Base-by-base conservation (phyloP, 2,329 filamentous ascomycete species). In the Exophiala alcalophila region DNA sequence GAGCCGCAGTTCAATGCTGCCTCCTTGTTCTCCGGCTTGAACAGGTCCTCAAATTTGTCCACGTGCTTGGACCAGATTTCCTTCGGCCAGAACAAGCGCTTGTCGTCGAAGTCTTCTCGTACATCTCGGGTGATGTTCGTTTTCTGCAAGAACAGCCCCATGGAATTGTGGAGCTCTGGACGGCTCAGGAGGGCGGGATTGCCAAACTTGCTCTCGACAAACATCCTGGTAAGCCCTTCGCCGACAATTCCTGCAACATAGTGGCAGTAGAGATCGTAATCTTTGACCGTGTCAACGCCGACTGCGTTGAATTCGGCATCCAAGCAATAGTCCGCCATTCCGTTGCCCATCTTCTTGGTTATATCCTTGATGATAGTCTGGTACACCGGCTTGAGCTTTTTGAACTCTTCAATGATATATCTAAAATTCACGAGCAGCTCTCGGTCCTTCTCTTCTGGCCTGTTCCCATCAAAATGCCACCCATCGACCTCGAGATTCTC, bases 211-310 rank as follows among this genome's bases (percentile, higher is more conserved):
- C 84, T 84, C 62, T 87, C 82, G 31, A 97, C 88, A 55, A 98
- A 97, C 15, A 98, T 74, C 16, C 85, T 80, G 1, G 92, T 98
- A 49, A 92, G 69, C 29, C 92, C 92, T 65, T 97, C 91, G 43
- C 92, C 92, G 23, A 98, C 92, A n/a, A 98, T 73, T 20, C 92
- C 92, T n/a, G 92, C 92, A 20, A 98, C 92, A 61, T 97, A 97
- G 66, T 94, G 89, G 70, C 92, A 98, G 73, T 98, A 98, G 40
- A 90, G 72, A 69, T 98, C 90, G 65, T 97, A 98, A 57, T 97
- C 90, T 38, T 83, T 76, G 56, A 94, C 70, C 0, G 86, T 91
- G 61, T 88, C 76, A 46, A 97, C 83, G 33, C 88, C 88, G 47
- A 88, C 80, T 53, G 78, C 71, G 57, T 89, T 87, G 66, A 85